phyloP scores from a whole-genome alignment of 345 rosid species.

The Stellera chamaejasme region DNA sequence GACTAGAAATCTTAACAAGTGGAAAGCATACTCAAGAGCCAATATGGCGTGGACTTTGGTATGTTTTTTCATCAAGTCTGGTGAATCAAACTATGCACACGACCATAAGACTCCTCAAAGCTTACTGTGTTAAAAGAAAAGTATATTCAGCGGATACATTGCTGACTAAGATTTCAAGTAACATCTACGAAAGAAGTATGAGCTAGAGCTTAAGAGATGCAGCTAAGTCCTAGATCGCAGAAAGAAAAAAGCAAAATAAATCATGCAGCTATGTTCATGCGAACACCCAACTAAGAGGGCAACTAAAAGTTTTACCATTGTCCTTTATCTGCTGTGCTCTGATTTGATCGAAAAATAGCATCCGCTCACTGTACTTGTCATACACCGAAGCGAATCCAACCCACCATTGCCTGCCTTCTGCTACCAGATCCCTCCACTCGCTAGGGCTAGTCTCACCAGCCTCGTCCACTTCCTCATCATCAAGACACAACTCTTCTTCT shows the following conservation, averaged over 20 bases:
- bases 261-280: no score
- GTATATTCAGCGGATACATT: no score
- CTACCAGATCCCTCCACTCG: constrained; percentile 91
- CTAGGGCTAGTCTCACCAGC: constrained; percentile 52
- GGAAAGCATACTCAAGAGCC: no score
- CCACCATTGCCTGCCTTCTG: constrained; percentile 93
- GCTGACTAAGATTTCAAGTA: no score
- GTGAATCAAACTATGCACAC: no score
- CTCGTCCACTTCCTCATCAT: constrained; percentile 42
- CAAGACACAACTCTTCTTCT: constrained; percentile 57
- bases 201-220: no score
- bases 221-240: no score
- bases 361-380: constrained; percentile 78
- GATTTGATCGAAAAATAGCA: constrained; percentile 77
- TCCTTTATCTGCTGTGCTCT: constrained; percentile 57
- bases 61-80: neutral
- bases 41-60: neutral
- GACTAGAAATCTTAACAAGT: neutral
- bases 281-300: constrained; percentile 7
- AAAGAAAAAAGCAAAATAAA: no score
- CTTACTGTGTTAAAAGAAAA: no score
- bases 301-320: constrained; percentile 35
- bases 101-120: no score
- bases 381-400: constrained; percentile 87
- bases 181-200: no score